phyloP scores from a whole-genome alignment of 257 asterid genomes.

The Linderniella brevidens region DNA sequence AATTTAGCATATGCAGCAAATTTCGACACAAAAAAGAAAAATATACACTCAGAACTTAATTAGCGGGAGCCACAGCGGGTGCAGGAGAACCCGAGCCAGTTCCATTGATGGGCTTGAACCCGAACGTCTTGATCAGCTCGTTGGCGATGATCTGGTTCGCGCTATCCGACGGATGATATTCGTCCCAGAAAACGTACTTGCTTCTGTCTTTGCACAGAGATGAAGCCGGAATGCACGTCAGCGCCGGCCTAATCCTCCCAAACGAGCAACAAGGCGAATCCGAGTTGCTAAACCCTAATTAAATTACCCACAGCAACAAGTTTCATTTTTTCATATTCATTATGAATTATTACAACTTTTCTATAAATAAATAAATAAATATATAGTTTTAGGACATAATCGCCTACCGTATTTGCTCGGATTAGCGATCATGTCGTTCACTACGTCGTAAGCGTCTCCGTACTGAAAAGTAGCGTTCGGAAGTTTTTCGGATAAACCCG shows the following conservation, averaged over 20 bases:
- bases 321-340: too few relatives aligned
- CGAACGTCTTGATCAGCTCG: conserved; percentile 50
- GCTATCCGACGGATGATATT: conserved; percentile 70
- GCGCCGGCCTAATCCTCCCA: conserved; percentile 70
- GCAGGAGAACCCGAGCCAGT: conserved; percentile 26
- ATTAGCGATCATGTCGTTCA: conserved; percentile 39
- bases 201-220: conserved; percentile 62
- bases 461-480: conserved; percentile 56
- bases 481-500: conserved; percentile 24
- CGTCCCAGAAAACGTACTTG: conserved; percentile 92
- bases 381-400: too few relatives aligned
- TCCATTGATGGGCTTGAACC: conserved; percentile 18
- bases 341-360: too few relatives aligned
- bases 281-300: conserved; percentile 52
- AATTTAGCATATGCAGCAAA: too few relatives aligned
- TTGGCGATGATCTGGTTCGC: conserved; percentile 62
- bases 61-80: conserved; percentile 19
- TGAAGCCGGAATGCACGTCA: conserved; percentile 75
- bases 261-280: conserved; percentile 87
- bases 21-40: too few relatives aligned
- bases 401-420: conserved; percentile 60
- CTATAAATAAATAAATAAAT: too few relatives aligned
- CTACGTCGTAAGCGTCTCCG: conserved; percentile 90
- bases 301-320: not conserved
- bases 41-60: too few relatives aligned